phyloP scores from a whole-genome alignment of 1,139 yeast genomes.

The Saccharomyces hybrid region DNA sequence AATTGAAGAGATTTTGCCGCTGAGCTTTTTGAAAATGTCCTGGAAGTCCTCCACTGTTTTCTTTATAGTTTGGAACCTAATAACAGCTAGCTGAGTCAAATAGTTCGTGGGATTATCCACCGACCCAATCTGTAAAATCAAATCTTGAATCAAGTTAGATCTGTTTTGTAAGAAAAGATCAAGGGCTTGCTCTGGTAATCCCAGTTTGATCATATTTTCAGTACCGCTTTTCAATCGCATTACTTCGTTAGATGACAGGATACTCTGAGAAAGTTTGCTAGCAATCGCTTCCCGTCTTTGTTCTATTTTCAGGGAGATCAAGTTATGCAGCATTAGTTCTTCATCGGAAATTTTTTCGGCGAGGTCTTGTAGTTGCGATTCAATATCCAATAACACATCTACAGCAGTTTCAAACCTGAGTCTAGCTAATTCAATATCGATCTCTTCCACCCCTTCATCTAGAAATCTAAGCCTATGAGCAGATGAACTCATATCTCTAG shows the following conservation, averaged over 20 bases:
- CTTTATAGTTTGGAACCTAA: constrained; percentile 48
- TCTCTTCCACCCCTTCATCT: constrained; percentile 27
- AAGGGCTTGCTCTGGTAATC: constrained; percentile 41
- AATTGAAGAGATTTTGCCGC: constrained; percentile 34
- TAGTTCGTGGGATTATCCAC: constrained; percentile 51
- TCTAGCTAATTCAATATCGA: constrained; percentile 27
- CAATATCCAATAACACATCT: constrained; percentile 18
- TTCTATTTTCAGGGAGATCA: constrained; percentile 37
- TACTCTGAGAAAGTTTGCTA: constrained; percentile 32
- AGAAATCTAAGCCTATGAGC: constrained; percentile 18
- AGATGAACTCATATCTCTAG: constrained; percentile 15
- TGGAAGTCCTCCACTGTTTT: constrained; percentile 43
- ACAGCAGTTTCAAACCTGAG: constrained; percentile 24
- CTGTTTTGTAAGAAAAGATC: constrained; percentile 42
- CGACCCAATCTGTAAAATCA: constrained; percentile 43
- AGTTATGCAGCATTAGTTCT: constrained; percentile 36
- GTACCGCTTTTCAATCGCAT: constrained; percentile 32
- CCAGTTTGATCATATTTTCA: constrained; percentile 37
- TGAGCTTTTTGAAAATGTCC: constrained; percentile 36
- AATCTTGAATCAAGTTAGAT: constrained; percentile 37
- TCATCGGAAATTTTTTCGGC: constrained; percentile 28
- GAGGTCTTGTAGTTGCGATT: constrained; percentile 14
- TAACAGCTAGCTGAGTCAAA: constrained; percentile 51
- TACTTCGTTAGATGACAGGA: constrained; percentile 28
- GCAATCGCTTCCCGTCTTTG: constrained; percentile 31